A percentile compares a stretch with the other conserved stretches of the same genome.
Evolutionary conservation across 345 rosid genomes (phyloP).

Genomic region (Eucalyptus virginea): DNA sequence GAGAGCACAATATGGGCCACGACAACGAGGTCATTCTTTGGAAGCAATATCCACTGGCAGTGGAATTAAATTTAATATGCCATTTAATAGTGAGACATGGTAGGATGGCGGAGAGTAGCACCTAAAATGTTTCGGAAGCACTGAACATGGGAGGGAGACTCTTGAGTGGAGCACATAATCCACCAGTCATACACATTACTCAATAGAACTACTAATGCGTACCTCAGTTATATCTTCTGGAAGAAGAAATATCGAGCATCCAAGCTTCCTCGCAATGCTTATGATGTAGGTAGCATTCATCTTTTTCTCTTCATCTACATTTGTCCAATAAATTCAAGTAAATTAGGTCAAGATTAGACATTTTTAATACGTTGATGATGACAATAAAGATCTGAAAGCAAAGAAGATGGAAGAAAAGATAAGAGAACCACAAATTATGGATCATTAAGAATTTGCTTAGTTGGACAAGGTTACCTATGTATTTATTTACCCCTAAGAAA

Average conservation of each 20-base stretch:
- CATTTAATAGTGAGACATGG: not conserved
- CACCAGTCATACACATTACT: not conserved
- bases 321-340: not conserved
- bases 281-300: slow-evolving; percentile 96
- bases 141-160: not conserved
- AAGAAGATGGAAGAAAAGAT: not conserved
- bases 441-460: not conserved
- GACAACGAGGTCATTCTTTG: not conserved
- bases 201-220: not conserved
- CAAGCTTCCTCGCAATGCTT: slow-evolving; percentile 90
- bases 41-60: not conserved
- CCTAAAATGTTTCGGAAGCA: not conserved
- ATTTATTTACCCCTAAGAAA: not conserved
- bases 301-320: slow-evolving; percentile 82
- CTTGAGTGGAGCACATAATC: not conserved
- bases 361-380: not conserved
- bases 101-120: not conserved
- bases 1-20: not conserved
- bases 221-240: slow-evolving; percentile 97
- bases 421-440: not conserved
- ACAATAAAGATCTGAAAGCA: not conserved
- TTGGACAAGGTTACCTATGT: not conserved
- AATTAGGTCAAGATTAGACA: not conserved
- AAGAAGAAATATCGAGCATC: slow-evolving; percentile 93
- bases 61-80: not conserved